Evolutionary conservation across 164 flowering plant genomes (phyloP), one percentile per base, ranked within the genome.

Genomic region (Vitis amurensis): DNA sequence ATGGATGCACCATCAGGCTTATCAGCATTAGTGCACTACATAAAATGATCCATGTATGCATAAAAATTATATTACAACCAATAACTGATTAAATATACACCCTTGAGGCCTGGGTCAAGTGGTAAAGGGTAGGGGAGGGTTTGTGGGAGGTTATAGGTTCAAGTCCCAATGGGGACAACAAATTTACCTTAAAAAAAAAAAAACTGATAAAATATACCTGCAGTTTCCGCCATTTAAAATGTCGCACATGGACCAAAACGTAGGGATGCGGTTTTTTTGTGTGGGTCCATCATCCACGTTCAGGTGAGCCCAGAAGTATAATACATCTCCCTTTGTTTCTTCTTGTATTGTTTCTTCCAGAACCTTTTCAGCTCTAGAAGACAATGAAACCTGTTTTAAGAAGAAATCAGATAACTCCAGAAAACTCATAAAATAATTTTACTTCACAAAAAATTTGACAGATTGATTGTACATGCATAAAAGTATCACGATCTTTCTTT

Each of bases 211-310:
- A 15, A 59, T 69, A 59, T 65, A 90, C 99, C 99, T 86, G 89
- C 99, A 95, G 60, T 76, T 69, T 72, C 98, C 97, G 69, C 88
- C 91, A 86, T 95, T 95, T 64, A 91, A 69, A 73, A 91, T 79
- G 79, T 95, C 98, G 77, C 99, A 95, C 69, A 88, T 70, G 59
- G 99, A 89, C 99, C 99, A 95, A 78, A 95, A 95, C 2, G 91
- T 84, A 69, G 76, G 87, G 50, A 51, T 74, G 69, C 80, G 73
- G 62, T 74, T 79, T 69, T 64, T 79, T 72, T 76, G 87, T 8
- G 66, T 47, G 67, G 74, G 69, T 14, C 81, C 83, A 55, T 68
- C 76, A 64, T 85, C 88, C 66, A 79, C 70, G 68, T 84, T 90
- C 68, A 90, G 57, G 55, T 71, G 71, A 48, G 82, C 86, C 99